A percentile compares a stretch with the other conserved stretches of the same genome.
These are phyloP conservation scores for Lycium ferocissimum DNA, from an alignment of 257 asterid species.

Conservation along the genomic window DNA sequence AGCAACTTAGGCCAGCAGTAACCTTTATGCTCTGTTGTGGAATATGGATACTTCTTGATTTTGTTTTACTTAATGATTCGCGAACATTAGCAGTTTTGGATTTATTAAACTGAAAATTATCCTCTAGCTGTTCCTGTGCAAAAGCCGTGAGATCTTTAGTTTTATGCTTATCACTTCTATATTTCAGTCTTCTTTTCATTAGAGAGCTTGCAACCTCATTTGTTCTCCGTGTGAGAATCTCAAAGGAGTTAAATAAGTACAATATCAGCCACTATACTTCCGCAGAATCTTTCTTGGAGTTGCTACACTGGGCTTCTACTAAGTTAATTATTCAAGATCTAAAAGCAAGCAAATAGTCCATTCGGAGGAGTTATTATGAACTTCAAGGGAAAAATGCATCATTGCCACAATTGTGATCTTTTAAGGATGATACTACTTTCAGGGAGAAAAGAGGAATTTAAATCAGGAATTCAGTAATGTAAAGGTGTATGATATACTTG, in stretches of 20 bases:
- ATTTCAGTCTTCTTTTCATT: neutral
- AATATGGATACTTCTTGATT: neutral
- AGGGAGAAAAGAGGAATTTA: neutral
- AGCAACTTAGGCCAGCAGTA: neutral
- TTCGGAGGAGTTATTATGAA: conserved; percentile 4
- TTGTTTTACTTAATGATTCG: neutral
- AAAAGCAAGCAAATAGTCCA: neutral
- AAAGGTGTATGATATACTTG: neutral
- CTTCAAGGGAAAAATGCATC: neutral
- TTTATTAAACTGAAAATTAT: neutral
- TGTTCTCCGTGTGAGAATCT: neutral
- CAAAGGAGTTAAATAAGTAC: neutral
- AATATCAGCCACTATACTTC: neutral
- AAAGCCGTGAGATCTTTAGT: neutral
- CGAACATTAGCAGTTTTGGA: neutral
- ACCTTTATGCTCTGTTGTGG: conserved; percentile 12
- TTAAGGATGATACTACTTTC: neutral
- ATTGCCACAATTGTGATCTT: neutral
- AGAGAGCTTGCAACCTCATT: neutral
- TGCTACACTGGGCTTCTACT: neutral
- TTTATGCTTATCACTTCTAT: neutral
- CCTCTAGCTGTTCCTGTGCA: neutral
- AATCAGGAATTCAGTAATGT: conserved; percentile 12
- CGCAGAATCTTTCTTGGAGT: neutral
- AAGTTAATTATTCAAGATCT: conserved; percentile 12